Percentiles rank a stretch among this genome's conserved stretches.
Evolutionary conservation across 75 land plant species (phyloP).

Genomic region (Sequoia sempervirens): DNA sequence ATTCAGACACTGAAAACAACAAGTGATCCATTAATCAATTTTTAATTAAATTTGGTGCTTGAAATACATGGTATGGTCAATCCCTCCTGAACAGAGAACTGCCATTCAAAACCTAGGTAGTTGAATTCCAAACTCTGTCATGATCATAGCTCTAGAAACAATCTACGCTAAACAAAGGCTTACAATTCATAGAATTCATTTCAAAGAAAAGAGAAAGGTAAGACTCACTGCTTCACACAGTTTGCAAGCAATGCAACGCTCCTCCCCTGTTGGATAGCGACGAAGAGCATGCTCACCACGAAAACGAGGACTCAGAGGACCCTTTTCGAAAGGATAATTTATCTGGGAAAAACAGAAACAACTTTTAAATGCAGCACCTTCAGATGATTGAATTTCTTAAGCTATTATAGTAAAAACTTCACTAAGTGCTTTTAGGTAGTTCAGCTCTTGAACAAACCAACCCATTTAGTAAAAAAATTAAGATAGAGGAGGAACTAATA

Average conservation of each 20-base stretch:
- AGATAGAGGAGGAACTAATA: constrained; percentile 10
- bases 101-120: neutral
- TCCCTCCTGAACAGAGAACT: neutral
- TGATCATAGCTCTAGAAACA: neutral
- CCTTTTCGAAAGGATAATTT: constrained; percentile 98
- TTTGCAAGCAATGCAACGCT: constrained; percentile 98
- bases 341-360: constrained; percentile 47
- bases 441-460: neutral
- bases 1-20: neutral
- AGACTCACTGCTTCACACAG: constrained; percentile 94
- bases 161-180: neutral
- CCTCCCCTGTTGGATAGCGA: constrained; percentile 98
- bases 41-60: neutral
- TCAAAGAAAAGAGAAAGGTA: neutral
- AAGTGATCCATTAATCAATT: neutral
- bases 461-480: neutral
- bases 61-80: neutral
- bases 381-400: neutral
- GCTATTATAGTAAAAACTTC: neutral
- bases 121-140: neutral
- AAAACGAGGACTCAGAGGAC: constrained; percentile 96
- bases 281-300: constrained; percentile 99
- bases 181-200: neutral
- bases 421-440: neutral
- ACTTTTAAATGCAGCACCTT: neutral